A percentile compares a stretch with the other conserved stretches of the same genome.
Evolutionary conservation across 805 yeast species (phyloP).

Genomic region (Saccharomycopsis sp.): DNA sequence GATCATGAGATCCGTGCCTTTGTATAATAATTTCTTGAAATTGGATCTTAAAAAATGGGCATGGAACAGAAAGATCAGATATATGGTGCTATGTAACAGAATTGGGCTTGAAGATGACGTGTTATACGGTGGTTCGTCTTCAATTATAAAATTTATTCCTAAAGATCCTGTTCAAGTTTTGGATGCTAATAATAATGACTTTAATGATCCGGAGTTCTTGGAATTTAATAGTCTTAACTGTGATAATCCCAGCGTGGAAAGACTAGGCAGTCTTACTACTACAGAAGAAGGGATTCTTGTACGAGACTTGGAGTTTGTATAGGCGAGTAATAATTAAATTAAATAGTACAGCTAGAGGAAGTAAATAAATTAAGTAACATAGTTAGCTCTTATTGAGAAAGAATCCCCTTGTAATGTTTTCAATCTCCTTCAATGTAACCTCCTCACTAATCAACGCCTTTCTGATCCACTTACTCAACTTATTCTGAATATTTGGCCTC

Average conservation of each 20-base stretch:
- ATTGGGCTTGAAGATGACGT: conserved; percentile 69
- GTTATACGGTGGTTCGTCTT: conserved; percentile 61
- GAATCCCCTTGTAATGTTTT: not conserved
- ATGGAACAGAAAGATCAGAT: conserved; percentile 25
- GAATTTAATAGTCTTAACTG: conserved; percentile 29
- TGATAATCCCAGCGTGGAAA: conserved; percentile 43
- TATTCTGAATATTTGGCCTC: conserved; percentile 39
- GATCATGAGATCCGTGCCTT: conserved; percentile 65
- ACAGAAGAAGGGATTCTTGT: conserved; percentile 60
- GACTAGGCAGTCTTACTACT: conserved; percentile 52
- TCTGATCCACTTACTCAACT: conserved; percentile 71
- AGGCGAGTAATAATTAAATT: not conserved
- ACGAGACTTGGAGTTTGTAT: conserved; percentile 45
- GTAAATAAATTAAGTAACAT: too few relatives aligned
- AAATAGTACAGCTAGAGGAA: too few relatives aligned
- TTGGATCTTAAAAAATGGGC: not conserved
- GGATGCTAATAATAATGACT: conserved; percentile 22
- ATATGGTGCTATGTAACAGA: conserved; percentile 57
- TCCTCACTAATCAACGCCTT: conserved; percentile 29
- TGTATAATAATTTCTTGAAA: conserved; percentile 33
- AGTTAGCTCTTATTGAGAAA: not conserved
- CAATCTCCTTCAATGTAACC: not conserved
- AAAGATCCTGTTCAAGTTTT: conserved; percentile 24
- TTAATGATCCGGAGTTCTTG: conserved; percentile 1
- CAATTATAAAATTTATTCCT: conserved; percentile 49